Percentiles rank a stretch among this genome's conserved stretches.
phyloP scores from a whole-genome alignment of 2,329 filamentous ascomycete genomes.

The Nigrospora osmanthi region DNA sequence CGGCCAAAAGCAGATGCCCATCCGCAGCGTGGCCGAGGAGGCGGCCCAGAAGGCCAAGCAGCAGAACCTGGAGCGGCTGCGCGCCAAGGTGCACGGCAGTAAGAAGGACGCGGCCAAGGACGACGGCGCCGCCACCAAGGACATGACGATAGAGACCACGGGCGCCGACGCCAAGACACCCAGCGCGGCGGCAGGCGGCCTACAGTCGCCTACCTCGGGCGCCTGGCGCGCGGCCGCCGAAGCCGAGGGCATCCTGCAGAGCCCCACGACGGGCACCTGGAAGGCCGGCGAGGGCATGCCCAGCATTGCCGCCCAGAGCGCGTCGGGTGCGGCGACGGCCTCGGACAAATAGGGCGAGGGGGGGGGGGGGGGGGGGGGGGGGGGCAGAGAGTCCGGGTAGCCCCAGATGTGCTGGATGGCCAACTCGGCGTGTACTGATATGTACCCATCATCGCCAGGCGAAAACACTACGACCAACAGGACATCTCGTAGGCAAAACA shows the following conservation, averaged over 20 bases:
- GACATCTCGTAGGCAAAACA: too few species aligned
- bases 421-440: too few species aligned
- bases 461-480: too few species aligned
- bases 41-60: constrained; percentile 58
- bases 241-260: constrained; percentile 27
- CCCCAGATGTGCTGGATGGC: too few species aligned
- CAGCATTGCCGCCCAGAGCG: constrained; percentile 17
- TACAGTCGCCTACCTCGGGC: constrained; percentile 37
- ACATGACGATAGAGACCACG: neutral
- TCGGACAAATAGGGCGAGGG: neutral
- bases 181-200: constrained; percentile 16
- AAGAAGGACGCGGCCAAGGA: constrained; percentile 20
- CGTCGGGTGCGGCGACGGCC: constrained; percentile 21
- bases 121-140: too few species aligned
- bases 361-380: neutral
- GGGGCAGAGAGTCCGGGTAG: neutral
- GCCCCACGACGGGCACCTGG: constrained; percentile 33
- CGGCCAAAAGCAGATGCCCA: constrained; percentile 22
- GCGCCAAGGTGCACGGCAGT: constrained; percentile 44
- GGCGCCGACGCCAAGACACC: constrained; percentile 3
- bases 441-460: too few species aligned
- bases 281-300: constrained; percentile 19
- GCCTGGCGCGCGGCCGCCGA: constrained; percentile 27
- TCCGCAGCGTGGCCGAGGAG: constrained; percentile 55
- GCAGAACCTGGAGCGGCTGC: constrained; percentile 42